Conservation (phyloP, 192 early-diverging fungal species). For the Kickxella alabastrina region DNA sequence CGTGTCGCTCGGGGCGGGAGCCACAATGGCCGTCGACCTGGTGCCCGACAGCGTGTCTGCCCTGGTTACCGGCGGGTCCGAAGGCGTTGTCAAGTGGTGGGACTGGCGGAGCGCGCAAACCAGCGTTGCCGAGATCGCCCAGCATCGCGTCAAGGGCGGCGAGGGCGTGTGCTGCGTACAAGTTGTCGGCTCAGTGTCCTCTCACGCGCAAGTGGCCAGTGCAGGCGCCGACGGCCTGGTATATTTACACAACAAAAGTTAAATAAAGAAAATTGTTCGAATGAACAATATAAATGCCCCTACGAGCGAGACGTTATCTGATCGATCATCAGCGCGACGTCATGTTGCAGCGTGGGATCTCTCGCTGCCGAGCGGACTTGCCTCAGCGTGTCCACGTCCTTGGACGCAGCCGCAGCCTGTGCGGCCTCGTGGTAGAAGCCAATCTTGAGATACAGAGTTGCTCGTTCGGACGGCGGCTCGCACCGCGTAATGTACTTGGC, state of each 20-base stretch:
- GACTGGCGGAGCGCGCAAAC: slow-evolving; percentile 23
- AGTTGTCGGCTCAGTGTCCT: background rate
- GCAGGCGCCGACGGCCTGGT: slow-evolving; percentile 29
- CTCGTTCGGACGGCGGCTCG: slow-evolving; percentile 53
- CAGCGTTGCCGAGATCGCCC: slow-evolving; percentile 1
- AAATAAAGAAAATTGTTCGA: background rate
- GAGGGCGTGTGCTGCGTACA: slow-evolving; percentile 34
- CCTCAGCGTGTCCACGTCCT: slow-evolving; percentile 62
- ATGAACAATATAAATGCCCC: background rate
- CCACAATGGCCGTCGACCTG: slow-evolving; percentile 18
- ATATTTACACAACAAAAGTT: background rate
- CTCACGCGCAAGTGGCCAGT: slow-evolving; percentile 6
- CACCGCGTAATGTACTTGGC: slow-evolving; percentile 72
- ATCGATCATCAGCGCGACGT: slow-evolving; percentile 36
- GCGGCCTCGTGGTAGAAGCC: slow-evolving; percentile 71
- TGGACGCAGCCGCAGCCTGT: slow-evolving; percentile 59
- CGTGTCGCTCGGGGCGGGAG: too few species aligned
- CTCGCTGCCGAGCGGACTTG: slow-evolving; percentile 29
- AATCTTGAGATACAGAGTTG: slow-evolving; percentile 66
- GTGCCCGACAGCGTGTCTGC: background rate
- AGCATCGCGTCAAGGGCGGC: slow-evolving; percentile 35
- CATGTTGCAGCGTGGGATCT: slow-evolving; percentile 33
- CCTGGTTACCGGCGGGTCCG: slow-evolving; percentile 29
- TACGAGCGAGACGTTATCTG: slow-evolving; percentile 8
- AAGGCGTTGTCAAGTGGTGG: slow-evolving; percentile 46